A percentile compares a stretch with the other conserved stretches of the same genome.
Evolutionary conservation across 106 monocot species (phyloP).

Genomic region (Phalaenopsis equestris): DNA sequence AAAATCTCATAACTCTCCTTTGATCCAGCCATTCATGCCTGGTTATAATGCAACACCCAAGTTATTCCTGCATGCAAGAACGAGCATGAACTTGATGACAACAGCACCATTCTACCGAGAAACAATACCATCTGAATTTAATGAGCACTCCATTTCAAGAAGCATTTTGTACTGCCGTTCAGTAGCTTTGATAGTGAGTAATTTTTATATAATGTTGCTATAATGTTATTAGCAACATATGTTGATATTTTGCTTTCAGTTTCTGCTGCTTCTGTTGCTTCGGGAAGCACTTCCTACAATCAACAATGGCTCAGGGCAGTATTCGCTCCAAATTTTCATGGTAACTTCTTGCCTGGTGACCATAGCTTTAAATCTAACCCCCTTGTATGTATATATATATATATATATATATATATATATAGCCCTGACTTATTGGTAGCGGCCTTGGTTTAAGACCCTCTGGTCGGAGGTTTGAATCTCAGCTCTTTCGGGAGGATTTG

Average conservation of each 20-base stretch:
- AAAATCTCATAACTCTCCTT: neutral
- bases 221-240: neutral
- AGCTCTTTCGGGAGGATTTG: too few species aligned
- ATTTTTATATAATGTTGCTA: neutral
- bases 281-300: slow-evolving; percentile 52
- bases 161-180: slow-evolving; percentile 46
- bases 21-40: slow-evolving; percentile 63
- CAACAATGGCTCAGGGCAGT: slow-evolving; percentile 31
- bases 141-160: slow-evolving; percentile 31
- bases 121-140: slow-evolving; percentile 13
- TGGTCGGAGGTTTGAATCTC: too few species aligned
- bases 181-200: slow-evolving; percentile 47
- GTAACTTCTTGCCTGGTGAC: slow-evolving; percentile 20
- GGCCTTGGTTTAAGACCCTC: too few species aligned
- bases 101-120: slow-evolving; percentile 22
- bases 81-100: slow-evolving; percentile 46
- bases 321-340: slow-evolving; percentile 30
- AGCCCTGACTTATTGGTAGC: too few species aligned
- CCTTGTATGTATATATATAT: too few species aligned
- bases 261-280: slow-evolving; percentile 55
- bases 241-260: slow-evolving; percentile 20
- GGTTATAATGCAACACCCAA: slow-evolving; percentile 53
- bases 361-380: too few species aligned
- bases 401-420: too few species aligned
- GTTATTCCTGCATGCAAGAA: slow-evolving; percentile 44